Conservation (phyloP, 2,329 filamentous ascomycete species). For the Sarocladium brachiariae region DNA sequence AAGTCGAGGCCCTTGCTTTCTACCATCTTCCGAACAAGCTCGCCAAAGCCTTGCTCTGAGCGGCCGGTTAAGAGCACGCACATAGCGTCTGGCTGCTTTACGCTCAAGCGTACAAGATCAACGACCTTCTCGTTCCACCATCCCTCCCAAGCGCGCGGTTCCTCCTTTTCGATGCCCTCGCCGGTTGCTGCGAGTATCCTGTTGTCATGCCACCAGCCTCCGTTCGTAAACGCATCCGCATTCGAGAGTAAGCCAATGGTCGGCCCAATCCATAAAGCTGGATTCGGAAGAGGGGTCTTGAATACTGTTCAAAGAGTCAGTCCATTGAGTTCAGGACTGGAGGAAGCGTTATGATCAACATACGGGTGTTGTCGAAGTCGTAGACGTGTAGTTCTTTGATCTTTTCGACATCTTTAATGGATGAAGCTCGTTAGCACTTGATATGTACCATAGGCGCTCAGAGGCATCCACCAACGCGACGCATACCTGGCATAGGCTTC, state of each 20-base stretch:
- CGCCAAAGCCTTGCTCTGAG: slow-evolving; percentile 67
- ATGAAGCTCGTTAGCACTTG: too few species aligned
- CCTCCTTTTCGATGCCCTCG: slow-evolving; percentile 73
- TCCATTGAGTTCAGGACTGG: not conserved
- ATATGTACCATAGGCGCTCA: too few species aligned
- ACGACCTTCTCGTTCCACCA: slow-evolving; percentile 96
- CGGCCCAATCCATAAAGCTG: slow-evolving; percentile 72
- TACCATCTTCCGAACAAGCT: slow-evolving; percentile 75
- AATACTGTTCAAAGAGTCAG: slow-evolving; percentile 55
- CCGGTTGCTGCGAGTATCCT: slow-evolving; percentile 82
- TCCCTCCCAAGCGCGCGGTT: slow-evolving; percentile 76
- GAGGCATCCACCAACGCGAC: slow-evolving; percentile 1
- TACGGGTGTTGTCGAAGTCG: slow-evolving; percentile 95
- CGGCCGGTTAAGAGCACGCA: slow-evolving; percentile 85
- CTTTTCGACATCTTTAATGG: slow-evolving; percentile 47
- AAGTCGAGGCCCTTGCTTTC: slow-evolving; percentile 74
- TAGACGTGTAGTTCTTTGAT: slow-evolving; percentile 86
- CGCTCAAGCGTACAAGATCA: slow-evolving; percentile 72
- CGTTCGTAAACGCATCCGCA: slow-evolving; percentile 70
- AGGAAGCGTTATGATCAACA: slow-evolving; percentile 22
- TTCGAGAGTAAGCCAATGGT: slow-evolving; percentile 72
- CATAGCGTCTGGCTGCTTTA: slow-evolving; percentile 76
- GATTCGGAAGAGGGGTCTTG: slow-evolving; percentile 82
- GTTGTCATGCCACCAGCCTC: slow-evolving; percentile 96
- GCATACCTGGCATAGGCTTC: slow-evolving; percentile 61